Percentiles rank a stretch among this genome's conserved stretches.
Evolutionary conservation across 192 early-diverging fungal species (phyloP).

Genomic region (Backusella mclennaniae): DNA sequence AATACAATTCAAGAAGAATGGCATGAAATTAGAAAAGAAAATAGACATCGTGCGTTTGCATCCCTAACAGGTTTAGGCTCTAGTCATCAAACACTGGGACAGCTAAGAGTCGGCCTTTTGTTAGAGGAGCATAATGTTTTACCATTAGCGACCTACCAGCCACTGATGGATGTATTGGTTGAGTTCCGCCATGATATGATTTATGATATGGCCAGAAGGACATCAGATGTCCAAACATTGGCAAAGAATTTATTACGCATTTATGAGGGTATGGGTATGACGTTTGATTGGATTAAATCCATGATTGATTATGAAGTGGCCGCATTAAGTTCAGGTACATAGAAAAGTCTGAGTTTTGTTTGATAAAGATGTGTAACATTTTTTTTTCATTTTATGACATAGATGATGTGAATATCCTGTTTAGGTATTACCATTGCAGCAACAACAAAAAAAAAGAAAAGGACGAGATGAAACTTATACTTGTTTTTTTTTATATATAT

Average conservation of each 20-base stretch:
- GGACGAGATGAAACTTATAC: neutral
- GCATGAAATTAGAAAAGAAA: conserved; percentile 30
- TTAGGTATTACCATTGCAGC: conserved; percentile 27
- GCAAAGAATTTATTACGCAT: conserved; percentile 41
- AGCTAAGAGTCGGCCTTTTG: conserved; percentile 36
- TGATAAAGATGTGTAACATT: neutral
- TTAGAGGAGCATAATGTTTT: conserved; percentile 43
- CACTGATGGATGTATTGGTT: conserved; percentile 40
- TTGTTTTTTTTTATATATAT: neutral
- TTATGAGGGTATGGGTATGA: conserved; percentile 36
- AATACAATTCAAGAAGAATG: conserved; percentile 21
- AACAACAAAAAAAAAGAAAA: neutral
- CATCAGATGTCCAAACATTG: conserved; percentile 39
- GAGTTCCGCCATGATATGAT: conserved; percentile 44
- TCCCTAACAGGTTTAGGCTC: conserved; percentile 23
- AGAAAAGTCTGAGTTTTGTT: neutral
- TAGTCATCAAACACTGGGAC: conserved; percentile 30
- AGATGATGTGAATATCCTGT: conserved; percentile 49
- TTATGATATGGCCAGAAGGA: conserved; percentile 35
- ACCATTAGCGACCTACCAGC: conserved; percentile 35
- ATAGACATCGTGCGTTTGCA: conserved; percentile 26
- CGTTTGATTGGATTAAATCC: conserved; percentile 43
- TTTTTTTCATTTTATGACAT: neutral
- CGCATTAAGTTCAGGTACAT: conserved; percentile 29
- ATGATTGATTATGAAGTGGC: conserved; percentile 49